phyloP scores from a whole-genome alignment of 1,284 basidiomycete species.

The Ceratobasidium sp. region DNA sequence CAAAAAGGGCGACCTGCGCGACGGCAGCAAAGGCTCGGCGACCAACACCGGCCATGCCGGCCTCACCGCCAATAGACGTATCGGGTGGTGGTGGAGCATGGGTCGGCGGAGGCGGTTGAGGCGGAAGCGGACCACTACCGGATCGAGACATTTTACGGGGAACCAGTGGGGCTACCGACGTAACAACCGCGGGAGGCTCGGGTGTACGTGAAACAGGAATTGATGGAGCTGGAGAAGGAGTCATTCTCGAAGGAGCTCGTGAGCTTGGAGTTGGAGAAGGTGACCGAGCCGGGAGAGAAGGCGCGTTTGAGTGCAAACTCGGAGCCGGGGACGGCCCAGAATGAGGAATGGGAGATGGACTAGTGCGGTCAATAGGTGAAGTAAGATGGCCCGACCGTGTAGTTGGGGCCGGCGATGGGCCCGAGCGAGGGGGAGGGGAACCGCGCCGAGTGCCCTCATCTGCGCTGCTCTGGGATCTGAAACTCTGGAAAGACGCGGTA shows the following conservation, averaged over 20 bases:
- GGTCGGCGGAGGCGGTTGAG: constrained; percentile 39
- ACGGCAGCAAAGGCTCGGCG: constrained; percentile 83
- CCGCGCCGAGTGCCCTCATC: neutral
- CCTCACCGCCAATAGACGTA: constrained; percentile 76
- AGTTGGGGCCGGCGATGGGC: constrained; percentile 22
- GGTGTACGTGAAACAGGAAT: constrained; percentile 44
- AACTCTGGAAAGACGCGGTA: constrained; percentile 13
- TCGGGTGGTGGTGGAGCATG: constrained; percentile 54
- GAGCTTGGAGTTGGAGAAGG: constrained; percentile 41
- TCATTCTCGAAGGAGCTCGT: constrained; percentile 42
- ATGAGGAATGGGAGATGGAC: constrained; percentile 5
- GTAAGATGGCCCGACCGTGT: neutral
- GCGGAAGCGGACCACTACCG: constrained; percentile 39
- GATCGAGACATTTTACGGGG: constrained; percentile 33
- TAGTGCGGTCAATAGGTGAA: constrained; percentile 5
- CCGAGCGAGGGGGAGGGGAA: constrained; percentile 18
- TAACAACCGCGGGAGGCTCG: constrained; percentile 42
- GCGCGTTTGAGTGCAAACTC: neutral
- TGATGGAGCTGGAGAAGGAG: constrained; percentile 45
- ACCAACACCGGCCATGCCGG: constrained; percentile 90
- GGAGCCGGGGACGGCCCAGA: constrained; percentile 11
- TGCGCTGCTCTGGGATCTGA: constrained; percentile 14
- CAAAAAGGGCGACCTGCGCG: constrained; percentile 71
- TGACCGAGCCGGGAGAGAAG: constrained; percentile 20
- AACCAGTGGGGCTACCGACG: constrained; percentile 43